Evolutionary conservation across 78 protist species (phyloP), one percentile per base, ranked within the genome.

Genomic region (Monocercomonoides exilis): DNA sequence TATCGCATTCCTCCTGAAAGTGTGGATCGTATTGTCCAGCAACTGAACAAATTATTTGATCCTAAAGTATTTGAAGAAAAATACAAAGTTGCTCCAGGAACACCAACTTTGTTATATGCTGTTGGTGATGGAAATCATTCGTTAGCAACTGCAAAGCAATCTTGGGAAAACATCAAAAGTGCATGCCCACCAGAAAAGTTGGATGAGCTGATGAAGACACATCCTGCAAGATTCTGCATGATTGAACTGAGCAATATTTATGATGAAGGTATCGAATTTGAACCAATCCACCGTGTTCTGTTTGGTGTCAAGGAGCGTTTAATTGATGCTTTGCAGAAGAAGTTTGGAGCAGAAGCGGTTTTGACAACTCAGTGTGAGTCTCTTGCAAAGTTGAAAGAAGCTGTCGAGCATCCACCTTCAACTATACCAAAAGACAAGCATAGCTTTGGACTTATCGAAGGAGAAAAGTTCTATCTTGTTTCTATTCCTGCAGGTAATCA

Each of bases 251-350:
- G 3, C 46, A 81, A 81, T 3, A 11, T 81, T 11, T 41, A 41
- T 45, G 85, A 81, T 42, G 85, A 81, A 42, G 85, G 85, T n/a
- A 81, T 81, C 85, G 85, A 41, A 42, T 81, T 81, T 45, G 85
- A 81, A 45, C 85, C 85, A 38, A 81, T 81, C 43, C 85, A 81
- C 85, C 1, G 85, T 33, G 85, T 81, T 35, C 85, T 81, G 35
- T 81, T 81, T 45, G 85, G 36, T 32, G 11, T 79, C 82, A 33
- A 6, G 82, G 36, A 6, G 5, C 82, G 45, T 4, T 4, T 79
- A 33, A 6, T 79, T 32, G 82, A 6, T 41, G 4, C 6, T 79
- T 4, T 79, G 42, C 4, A 79, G 11, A 21, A 6, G 43, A 32
- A 4, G 5, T 79, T 38, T 79, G 42, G 42, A 33, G 5, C 4